Base-by-base conservation (phyloP, 495 filamentous ascomycete genomes). In the Penicillium samsonianum region DNA sequence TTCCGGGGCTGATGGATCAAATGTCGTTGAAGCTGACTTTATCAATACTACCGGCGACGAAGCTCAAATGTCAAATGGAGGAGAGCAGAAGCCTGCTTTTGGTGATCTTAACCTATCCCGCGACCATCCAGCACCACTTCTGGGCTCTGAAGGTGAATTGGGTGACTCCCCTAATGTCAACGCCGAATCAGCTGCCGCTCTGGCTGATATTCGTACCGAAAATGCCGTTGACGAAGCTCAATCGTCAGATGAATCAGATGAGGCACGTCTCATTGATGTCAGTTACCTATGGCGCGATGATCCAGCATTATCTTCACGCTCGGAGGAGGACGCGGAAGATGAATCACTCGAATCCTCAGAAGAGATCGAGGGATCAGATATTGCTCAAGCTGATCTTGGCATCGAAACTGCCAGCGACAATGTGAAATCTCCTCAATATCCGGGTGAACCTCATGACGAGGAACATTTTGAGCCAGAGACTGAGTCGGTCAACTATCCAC, bases 381-480 rank as follows among this genome's bases (percentile, higher is more conserved):
- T 20, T n/a, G 8, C 11, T 14, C 37, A 42, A 53, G 1, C 7
- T 8, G 9, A 43, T 22, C 10, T 41, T 9, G 23, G 14, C 11
- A 40, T 19, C n/a, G 17, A 45, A 50, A 40, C 17, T 43, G 44
- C n/a, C 11, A 40, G n/a, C n/a, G 30, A 50, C 6, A 49, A 59
- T 50, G 22, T 25, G 25, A 31, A 31, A 53, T 52, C 55, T 28
- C 4, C 5, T 43, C 33, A 30, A 10, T 5, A 16, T 19, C 20
- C 14, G 2, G 10, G 9, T 19, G 40, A n/a, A 16, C 1, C 12
- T 45, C 14, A 42, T 26, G 20, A n/a, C 17, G 26, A 59, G 6
- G 37, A 50, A 33, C 11, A 25, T 25, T 5, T 19, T 8, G 47
- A 35, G 17, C 19, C 17, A 3, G 48, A 17, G 4, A 20, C 5